These are phyloP conservation scores for Alternaria atra DNA, from an alignment of 2,329 filamentous ascomycete genomes.

Conservation along the genomic window DNA sequence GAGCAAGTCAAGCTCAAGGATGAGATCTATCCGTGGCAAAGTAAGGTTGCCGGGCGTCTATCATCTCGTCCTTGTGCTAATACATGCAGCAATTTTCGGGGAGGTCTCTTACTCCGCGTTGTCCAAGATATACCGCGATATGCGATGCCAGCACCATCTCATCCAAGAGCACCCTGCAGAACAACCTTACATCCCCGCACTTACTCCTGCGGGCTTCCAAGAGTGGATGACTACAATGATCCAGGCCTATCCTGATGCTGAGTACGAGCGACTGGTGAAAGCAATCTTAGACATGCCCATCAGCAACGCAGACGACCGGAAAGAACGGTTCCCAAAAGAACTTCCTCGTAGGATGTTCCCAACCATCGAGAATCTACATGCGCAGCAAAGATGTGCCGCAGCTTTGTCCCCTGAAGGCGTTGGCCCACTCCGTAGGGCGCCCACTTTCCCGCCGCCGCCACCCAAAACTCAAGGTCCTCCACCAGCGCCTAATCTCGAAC, in stretches of 20 bases:
- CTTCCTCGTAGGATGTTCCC: constrained; percentile 79
- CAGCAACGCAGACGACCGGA: constrained; percentile 68
- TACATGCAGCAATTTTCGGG: constrained; percentile 52
- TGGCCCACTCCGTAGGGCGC: constrained; percentile 46
- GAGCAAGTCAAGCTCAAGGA: constrained; percentile 68
- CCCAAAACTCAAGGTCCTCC: constrained; percentile 32
- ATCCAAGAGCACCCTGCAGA: constrained; percentile 55
- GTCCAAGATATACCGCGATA: constrained; percentile 57
- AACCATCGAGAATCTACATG: constrained; percentile 62
- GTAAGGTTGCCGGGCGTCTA: constrained; percentile 55
- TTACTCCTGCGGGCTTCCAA: constrained; percentile 59
- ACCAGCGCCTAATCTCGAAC: constrained; percentile 38
- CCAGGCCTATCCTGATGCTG: constrained; percentile 77
- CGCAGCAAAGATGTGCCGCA: constrained; percentile 68
- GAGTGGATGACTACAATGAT: constrained; percentile 77
- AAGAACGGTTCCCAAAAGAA: constrained; percentile 80
- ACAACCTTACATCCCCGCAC: constrained; percentile 54
- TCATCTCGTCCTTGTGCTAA: constrained; percentile 13
- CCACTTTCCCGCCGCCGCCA: constrained; percentile 49
- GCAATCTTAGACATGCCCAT: constrained; percentile 77
- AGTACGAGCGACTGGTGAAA: constrained; percentile 74
- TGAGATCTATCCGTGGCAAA: constrained; percentile 74
- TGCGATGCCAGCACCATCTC: constrained; percentile 60
- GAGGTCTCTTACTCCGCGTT: constrained; percentile 53
- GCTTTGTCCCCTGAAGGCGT: constrained; percentile 63